Conservation (phyloP, 83 land plant genomes). For the Isoetes engelmannii region DNA sequence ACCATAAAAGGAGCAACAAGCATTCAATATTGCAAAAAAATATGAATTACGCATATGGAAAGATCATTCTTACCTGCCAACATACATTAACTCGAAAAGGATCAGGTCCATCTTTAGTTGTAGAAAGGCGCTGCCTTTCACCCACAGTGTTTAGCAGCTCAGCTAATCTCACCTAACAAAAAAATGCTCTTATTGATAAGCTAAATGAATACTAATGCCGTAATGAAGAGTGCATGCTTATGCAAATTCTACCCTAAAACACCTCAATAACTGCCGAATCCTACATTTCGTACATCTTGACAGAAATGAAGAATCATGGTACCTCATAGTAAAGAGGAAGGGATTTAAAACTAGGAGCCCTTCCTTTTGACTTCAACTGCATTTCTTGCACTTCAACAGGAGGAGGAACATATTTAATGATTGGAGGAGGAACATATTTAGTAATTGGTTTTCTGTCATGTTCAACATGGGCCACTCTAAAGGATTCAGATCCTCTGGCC, state of each 20-base stretch:
- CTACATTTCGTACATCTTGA: background rate
- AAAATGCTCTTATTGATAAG: background rate
- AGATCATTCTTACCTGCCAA: slow-evolving; percentile 2
- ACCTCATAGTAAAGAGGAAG: slow-evolving; percentile 4
- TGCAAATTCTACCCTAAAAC: background rate
- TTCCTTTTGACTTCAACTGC: too few species aligned
- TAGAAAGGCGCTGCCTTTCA: background rate
- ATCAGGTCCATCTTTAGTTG: background rate
- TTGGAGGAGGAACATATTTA: too few species aligned
- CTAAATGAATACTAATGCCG: background rate
- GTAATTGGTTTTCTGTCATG: too few species aligned
- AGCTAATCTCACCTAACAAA: background rate
- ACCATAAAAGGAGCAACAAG: too few species aligned
- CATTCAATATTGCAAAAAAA: background rate
- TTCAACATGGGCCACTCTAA: background rate
- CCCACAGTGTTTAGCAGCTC: background rate
- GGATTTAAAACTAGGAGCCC: background rate
- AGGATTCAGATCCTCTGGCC: background rate
- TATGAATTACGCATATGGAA: background rate
- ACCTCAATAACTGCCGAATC: background rate
- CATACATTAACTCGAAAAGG: background rate
- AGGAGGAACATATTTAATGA: too few species aligned
- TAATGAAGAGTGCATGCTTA: background rate
- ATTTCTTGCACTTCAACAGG: too few species aligned
- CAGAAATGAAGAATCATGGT: background rate